phyloP scores from a whole-genome alignment of 176 grass and related monocot species.

The Hordeum vulgare region DNA sequence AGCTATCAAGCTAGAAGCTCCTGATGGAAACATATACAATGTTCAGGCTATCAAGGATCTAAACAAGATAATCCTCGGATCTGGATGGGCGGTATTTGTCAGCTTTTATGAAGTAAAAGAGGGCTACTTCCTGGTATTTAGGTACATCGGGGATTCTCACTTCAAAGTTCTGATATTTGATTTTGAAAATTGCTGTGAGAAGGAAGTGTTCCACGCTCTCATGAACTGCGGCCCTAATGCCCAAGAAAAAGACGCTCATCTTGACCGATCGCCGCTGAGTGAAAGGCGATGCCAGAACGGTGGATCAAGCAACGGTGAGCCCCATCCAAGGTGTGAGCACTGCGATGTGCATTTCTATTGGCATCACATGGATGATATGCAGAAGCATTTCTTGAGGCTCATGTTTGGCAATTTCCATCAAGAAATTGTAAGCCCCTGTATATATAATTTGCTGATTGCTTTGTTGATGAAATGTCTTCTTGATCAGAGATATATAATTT shows the following conservation, averaged over 20 bases:
- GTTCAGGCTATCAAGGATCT: conserved; percentile 13
- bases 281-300: neutral
- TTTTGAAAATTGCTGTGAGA: conserved; percentile 20
- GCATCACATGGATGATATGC: neutral
- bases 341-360: neutral
- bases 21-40: conserved; percentile 15
- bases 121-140: conserved; percentile 35
- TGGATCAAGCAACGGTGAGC: neutral
- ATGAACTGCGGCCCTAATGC: neutral
- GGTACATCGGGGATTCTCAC: conserved; percentile 21
- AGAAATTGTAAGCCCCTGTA: neutral
- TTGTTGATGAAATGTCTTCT: neutral
- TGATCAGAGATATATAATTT: neutral
- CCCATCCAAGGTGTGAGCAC: neutral
- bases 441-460: neutral
- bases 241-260: conserved; percentile 3
- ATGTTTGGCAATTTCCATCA: neutral
- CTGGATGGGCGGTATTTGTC: conserved; percentile 44
- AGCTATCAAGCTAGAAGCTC: conserved; percentile 29
- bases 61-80: conserved; percentile 14
- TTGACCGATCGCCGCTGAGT: neutral
- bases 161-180: conserved; percentile 49
- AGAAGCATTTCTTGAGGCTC: neutral
- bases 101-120: conserved; percentile 7
- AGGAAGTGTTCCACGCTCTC: conserved; percentile 14